Conservation (phyloP, 2,329 filamentous ascomycete species). For the Cladosporium oxysporum region DNA sequence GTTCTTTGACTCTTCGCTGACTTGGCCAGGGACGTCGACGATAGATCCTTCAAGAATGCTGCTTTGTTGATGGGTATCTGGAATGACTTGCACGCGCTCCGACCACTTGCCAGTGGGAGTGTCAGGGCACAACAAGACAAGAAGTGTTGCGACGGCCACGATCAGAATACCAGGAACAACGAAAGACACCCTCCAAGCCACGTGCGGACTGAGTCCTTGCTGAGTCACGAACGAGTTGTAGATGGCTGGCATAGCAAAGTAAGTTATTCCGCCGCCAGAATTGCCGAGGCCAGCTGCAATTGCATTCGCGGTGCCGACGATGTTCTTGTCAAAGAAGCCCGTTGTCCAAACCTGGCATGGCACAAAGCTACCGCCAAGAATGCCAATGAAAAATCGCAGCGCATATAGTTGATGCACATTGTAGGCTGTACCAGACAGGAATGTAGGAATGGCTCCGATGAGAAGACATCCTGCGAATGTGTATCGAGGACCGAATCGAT, state of each 20-base stretch:
- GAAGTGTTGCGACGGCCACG: conserved; percentile 62
- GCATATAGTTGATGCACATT: conserved; percentile 68
- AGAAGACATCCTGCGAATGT: conserved; percentile 81
- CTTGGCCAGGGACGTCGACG: conserved; percentile 53
- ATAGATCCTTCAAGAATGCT: conserved; percentile 43
- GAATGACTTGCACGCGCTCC: conserved; percentile 63
- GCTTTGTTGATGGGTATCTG: conserved; percentile 54
- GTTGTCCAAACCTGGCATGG: conserved; percentile 93
- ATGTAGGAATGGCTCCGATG: conserved; percentile 76
- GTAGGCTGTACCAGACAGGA: conserved; percentile 75
- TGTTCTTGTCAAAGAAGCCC: conserved; percentile 88
- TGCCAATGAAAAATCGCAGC: conserved; percentile 77
- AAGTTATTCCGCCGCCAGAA: conserved; percentile 84
- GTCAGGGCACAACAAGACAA: conserved; percentile 75
- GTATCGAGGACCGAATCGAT: conserved; percentile 75
- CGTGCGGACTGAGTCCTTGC: conserved; percentile 62
- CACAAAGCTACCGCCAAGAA: conserved; percentile 76
- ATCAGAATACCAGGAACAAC: conserved; percentile 81
- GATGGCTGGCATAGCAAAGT: conserved; percentile 90
- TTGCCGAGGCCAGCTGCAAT: conserved; percentile 85
- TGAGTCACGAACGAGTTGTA: conserved; percentile 71
- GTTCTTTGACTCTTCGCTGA: conserved; percentile 43
- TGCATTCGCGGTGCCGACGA: conserved; percentile 86
- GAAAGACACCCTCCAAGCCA: conserved; percentile 83
- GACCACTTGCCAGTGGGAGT: conserved; percentile 82